Conservation (phyloP, 768 basidiomycete genomes). For the Russula abietina region DNA sequence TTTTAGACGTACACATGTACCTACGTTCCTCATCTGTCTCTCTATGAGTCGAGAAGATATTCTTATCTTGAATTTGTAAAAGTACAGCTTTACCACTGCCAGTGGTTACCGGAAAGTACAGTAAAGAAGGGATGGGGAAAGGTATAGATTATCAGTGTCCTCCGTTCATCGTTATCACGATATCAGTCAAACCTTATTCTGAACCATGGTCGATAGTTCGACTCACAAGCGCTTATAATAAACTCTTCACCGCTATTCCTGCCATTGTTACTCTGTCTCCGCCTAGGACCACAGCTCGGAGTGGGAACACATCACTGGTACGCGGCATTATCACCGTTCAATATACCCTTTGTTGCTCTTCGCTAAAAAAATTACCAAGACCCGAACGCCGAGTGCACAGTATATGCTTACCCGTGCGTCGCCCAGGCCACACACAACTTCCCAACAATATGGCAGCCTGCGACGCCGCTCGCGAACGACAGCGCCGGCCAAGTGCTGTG, state of each 20-base stretch:
- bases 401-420: constrained; percentile 15
- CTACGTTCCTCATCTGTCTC: too few relatives aligned
- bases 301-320: constrained; percentile 15
- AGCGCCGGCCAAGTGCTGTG: constrained; percentile 34
- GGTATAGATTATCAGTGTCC: too few relatives aligned
- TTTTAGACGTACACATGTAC: too few relatives aligned
- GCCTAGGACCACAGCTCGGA: constrained; percentile 19
- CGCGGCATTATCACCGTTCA: neutral
- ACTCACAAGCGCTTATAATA: neutral
- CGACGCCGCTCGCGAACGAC: constrained; percentile 18
- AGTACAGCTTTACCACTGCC: too few relatives aligned
- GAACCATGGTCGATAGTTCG: too few relatives aligned
- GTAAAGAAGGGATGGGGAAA: too few relatives aligned
- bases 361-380: neutral
- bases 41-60: too few relatives aligned
- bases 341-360: neutral
- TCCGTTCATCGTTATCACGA: too few relatives aligned
- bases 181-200: too few relatives aligned
- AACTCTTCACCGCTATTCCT: neutral
- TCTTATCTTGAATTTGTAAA: too few relatives aligned
- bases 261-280: neutral
- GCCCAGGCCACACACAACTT: constrained; percentile 1
- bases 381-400: constrained; percentile 15
- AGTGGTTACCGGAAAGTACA: too few relatives aligned
- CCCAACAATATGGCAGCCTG: constrained; percentile 15